Evolutionary conservation across 2,329 filamentous ascomycete species (phyloP), one percentile per base, ranked within the genome.

Genomic region (Harringtonia aguacate): DNA sequence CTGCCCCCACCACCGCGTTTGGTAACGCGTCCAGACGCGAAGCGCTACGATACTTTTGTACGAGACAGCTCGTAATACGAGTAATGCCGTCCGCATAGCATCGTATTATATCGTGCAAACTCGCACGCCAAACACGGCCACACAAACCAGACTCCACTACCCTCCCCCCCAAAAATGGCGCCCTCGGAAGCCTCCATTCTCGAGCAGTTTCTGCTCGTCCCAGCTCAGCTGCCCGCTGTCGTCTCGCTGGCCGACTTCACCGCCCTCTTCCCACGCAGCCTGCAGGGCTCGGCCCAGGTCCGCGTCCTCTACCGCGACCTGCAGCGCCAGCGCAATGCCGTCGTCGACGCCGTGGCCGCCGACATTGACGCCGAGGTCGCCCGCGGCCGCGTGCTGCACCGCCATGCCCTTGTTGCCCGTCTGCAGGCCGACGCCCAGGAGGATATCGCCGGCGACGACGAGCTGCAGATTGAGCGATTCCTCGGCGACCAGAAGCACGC

Each of bases 251-350:
- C 79, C 46, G 76, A 86, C 51, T 94, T 94, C 67, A 79, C 77
- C 36, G 72, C 80, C 24, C 72, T 90, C 35, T 92, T 94, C 56
- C 86, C 87, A 12, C 75, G 72, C 41, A 62, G 75, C 33, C 69
- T 80, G 40, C 81, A 80, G 47, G 66, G 72, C 21, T 81, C 80
- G 38, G 75, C 83, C 0, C 78, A 82, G 45, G 72, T 90, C 39
- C 76, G 78, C 45, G 67, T 72, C 1, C 69, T 95, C 6, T 94
- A 94, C 58, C 78, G 84, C 39, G 84, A 92, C 58, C 71, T 94
- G 3, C 84, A 92, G 55, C 73, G 79, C 47, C 76, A 88, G 57
- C 78, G 87, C 44, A 78, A 81, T 48, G 70, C 73, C 39, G 68
- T 83, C 12, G 72, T 87, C 43, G 84, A 90, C 53, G 60, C 67